Conservation (phyloP, 495 filamentous ascomycete genomes). For the Penicillium lagena region DNA sequence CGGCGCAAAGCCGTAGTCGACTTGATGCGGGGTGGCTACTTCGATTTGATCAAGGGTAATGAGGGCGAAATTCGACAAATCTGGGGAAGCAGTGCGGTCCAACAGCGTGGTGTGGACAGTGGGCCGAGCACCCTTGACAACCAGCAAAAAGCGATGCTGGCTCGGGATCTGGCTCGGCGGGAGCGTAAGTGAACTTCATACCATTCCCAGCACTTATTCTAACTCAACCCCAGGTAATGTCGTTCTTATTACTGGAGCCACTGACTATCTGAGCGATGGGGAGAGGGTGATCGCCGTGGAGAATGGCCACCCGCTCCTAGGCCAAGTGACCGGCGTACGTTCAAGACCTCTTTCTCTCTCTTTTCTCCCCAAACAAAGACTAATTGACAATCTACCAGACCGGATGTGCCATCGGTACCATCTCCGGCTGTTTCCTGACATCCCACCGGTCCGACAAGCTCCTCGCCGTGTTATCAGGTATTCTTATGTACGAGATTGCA, state of each 20-base stretch:
- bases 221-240: conserved; percentile 43
- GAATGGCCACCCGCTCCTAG: conserved; percentile 75
- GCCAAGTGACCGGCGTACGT: conserved; percentile 69
- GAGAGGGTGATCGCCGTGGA: conserved; percentile 53
- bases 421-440: conserved; percentile 68
- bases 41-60: conserved; percentile 91
- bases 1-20: conserved; percentile 63
- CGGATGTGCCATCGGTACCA: conserved; percentile 80
- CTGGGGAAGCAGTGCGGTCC: conserved; percentile 41
- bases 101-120: conserved; percentile 87
- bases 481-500: conserved; percentile 80
- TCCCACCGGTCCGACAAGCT: conserved; percentile 53
- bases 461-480: conserved; percentile 61
- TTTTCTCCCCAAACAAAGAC: background rate
- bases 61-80: conserved; percentile 82
- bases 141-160: conserved; percentile 52
- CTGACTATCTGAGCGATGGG: conserved; percentile 77
- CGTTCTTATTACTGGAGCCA: conserved; percentile 77
- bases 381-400: conserved; percentile 33
- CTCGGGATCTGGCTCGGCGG: conserved; percentile 56
- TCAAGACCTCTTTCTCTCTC: background rate
- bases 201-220: background rate
- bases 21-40: conserved; percentile 69
- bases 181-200: conserved; percentile 36
- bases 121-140: conserved; percentile 49